These are phyloP conservation scores for Crucibulum laeve DNA, from an alignment of 768 basidiomycete genomes.

Conservation along the genomic window DNA sequence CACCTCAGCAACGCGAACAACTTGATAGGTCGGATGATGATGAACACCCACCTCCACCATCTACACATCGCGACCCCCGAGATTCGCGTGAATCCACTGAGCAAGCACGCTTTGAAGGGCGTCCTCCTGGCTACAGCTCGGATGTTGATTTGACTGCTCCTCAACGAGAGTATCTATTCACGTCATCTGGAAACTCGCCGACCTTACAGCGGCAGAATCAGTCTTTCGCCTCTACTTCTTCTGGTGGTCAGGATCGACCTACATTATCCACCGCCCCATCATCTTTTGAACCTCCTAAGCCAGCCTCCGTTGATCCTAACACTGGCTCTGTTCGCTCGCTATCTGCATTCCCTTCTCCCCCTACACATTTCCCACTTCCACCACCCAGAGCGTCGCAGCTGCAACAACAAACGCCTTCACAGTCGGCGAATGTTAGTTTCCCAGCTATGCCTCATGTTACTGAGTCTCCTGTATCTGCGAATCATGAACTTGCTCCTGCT, in stretches of 20 bases:
- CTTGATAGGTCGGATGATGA: too few species aligned
- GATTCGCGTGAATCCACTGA: too few species aligned
- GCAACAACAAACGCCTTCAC: neutral
- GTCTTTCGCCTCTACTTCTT: neutral
- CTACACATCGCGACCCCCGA: too few species aligned
- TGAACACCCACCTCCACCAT: too few species aligned
- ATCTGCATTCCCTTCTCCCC: slow-evolving; percentile 71
- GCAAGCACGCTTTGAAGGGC: too few species aligned
- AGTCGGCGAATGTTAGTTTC: neutral
- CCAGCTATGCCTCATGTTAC: too few species aligned
- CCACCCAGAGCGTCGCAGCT: slow-evolving; percentile 23
- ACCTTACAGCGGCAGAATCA: neutral
- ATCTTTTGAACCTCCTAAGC: slow-evolving; percentile 30
- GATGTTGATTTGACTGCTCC: neutral
- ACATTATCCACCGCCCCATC: slow-evolving; percentile 13
- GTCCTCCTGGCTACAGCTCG: too few species aligned
- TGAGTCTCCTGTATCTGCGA: too few species aligned
- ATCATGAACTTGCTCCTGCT: too few species aligned
- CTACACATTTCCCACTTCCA: slow-evolving; percentile 67
- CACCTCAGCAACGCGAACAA: too few species aligned
- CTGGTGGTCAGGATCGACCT: neutral
- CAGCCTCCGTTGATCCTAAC: slow-evolving; percentile 31
- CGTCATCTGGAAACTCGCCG: neutral
- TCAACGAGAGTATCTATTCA: neutral
- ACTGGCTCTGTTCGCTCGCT: slow-evolving; percentile 62